phyloP scores from a whole-genome alignment of 331 rosid species.

The Rosa hybrid region DNA sequence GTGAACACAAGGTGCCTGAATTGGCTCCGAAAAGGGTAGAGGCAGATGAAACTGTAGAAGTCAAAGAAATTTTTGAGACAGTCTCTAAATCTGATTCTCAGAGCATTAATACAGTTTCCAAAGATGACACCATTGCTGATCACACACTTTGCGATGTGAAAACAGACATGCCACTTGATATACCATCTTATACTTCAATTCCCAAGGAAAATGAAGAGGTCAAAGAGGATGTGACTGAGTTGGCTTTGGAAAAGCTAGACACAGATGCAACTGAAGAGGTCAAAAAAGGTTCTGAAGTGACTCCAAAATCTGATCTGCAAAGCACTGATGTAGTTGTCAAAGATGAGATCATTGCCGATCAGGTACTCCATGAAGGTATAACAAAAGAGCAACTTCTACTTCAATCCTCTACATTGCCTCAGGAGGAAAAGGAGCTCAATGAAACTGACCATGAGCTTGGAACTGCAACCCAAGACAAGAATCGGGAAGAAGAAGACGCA shows the following conservation, averaged over 20 bases:
- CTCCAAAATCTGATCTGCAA: background rate
- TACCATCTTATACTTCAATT: background rate
- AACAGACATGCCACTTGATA: background rate
- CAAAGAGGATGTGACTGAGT: constrained; percentile 10
- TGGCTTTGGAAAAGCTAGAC: constrained; percentile 9
- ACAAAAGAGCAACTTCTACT: background rate
- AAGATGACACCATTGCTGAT: background rate
- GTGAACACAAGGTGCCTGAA: constrained; percentile 5
- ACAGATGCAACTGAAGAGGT: constrained; percentile 9
- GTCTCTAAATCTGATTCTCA: background rate
- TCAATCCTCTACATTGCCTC: constrained; percentile 12
- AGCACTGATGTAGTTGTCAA: background rate
- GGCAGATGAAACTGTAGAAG: background rate
- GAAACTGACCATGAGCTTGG: constrained; percentile 1
- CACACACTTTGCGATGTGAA: background rate
- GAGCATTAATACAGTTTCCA: background rate
- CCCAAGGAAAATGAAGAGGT: constrained; percentile 6
- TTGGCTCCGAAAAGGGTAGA: background rate
- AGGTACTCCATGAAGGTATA: constrained; percentile 1
- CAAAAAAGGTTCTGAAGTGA: constrained; percentile 1
- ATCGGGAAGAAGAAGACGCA: background rate
- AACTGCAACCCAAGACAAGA: no score
- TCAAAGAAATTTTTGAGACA: background rate
- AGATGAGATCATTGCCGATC: constrained; percentile 1
- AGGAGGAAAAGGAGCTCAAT: constrained; percentile 13